Base-by-base conservation (phyloP, 2,329 filamentous ascomycete genomes). In the Exophiala viscosa region DNA sequence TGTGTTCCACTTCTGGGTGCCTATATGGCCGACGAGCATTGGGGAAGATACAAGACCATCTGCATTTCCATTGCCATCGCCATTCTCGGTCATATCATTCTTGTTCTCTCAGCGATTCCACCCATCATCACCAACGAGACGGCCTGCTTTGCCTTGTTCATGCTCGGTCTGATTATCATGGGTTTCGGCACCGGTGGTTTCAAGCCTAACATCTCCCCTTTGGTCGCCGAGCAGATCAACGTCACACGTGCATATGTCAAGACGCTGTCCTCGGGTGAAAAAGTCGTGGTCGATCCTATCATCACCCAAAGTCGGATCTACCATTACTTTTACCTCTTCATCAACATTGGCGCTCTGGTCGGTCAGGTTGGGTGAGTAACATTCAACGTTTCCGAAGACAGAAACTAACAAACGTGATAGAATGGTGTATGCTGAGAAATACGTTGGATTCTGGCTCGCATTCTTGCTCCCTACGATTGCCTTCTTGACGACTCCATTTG, bases 141-240 rank as follows among this genome's bases (percentile, higher is more conserved):
- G 15, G 55, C 56, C 11, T 60, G 55, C 7, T 34, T 64, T 36
- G 48, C 31, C 3, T 63, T 68, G 1, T 56, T 70, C 8, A 56
- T 62, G 3, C 28, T 56, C 5, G 61, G 65, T 7, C 67, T 71
- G 59, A 69, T 87, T 40, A 78, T 90, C 64, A 80, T 90, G 65
- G 86, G 85, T n/a, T 68, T 88, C 28, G 87, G 87, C 39, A 88
- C 86, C 1, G 87, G 87, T 57, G 86, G 88, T 64, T 90, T 91
- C 80, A 92, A 91, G 75, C 81, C 85, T 58, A 91, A 91, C 65
- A 86, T 91, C 39, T 83, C 84, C 0, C 84, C 85, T 0, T 72
- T 88, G 14, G 80, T 89, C 48, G 85, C 84, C 15, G 86, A 89
- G 63, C 86, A 89, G 68, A 85, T 85, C 66, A 76, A 73, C 23